Evolutionary conservation across 345 rosid species (phyloP).

Genomic region (Gossypium rotundifolium): DNA sequence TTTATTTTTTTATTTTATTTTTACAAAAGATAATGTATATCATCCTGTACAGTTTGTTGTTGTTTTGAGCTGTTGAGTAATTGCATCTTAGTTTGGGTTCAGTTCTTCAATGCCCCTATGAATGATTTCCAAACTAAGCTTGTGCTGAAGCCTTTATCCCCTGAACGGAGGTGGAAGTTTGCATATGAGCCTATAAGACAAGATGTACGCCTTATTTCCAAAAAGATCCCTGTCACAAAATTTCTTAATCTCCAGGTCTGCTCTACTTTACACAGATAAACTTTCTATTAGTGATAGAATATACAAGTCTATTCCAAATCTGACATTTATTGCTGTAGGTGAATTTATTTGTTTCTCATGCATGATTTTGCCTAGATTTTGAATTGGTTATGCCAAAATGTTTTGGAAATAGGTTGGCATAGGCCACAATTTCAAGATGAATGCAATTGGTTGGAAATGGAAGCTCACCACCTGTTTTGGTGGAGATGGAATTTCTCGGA

Average conservation of each 20-base stretch:
- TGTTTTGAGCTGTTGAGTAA: constrained; percentile 10
- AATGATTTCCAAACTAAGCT: constrained; percentile 83
- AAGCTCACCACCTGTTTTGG: constrained; percentile 83
- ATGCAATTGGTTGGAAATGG: constrained; percentile 88
- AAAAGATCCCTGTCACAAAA: constrained; percentile 78
- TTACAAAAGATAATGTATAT: background rate
- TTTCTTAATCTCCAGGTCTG: constrained; percentile 81
- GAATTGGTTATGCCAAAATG: background rate
- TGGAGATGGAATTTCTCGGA: constrained; percentile 76
- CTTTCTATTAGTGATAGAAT: background rate
- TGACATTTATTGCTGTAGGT: background rate
- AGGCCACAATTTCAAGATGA: constrained; percentile 71
- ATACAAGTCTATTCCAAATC: background rate
- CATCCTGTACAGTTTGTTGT: background rate
- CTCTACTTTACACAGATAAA: background rate
- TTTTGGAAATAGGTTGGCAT: constrained; percentile 55
- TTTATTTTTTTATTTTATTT: too few species aligned
- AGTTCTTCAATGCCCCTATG: constrained; percentile 77
- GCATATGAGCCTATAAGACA: constrained; percentile 65
- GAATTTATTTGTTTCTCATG: constrained; percentile 2
- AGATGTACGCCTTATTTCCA: constrained; percentile 62
- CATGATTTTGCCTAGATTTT: constrained; percentile 2
- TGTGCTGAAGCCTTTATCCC: constrained; percentile 72
- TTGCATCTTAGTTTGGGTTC: constrained; percentile 19
- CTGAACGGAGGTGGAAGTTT: constrained; percentile 76